phyloP scores from a whole-genome alignment of 139 green algal genomes.

The Closterium sp. region DNA sequence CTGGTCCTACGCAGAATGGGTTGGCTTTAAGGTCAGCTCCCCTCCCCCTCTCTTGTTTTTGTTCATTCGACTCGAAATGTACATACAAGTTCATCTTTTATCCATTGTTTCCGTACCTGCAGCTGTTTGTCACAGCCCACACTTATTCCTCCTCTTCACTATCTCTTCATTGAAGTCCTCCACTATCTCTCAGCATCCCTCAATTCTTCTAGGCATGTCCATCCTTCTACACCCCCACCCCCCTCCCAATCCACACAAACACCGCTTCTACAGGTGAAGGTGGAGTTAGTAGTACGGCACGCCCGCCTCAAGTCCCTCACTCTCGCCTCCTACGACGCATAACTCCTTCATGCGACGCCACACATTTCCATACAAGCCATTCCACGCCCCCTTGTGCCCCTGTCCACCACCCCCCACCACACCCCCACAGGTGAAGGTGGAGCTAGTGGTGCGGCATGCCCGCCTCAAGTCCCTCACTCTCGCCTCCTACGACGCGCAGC shows the following conservation, averaged over 20 bases:
- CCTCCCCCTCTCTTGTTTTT: not conserved
- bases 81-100: not conserved
- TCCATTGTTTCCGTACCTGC: not conserved
- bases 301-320: slow-evolving; percentile 25
- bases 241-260: not conserved
- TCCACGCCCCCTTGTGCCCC: not conserved
- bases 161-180: slow-evolving; percentile 5
- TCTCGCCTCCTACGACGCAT: not conserved
- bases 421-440: slow-evolving; percentile 20
- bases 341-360: not conserved
- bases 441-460: slow-evolving; percentile 4
- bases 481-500: not conserved
- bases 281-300: not conserved
- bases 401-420: not conserved
- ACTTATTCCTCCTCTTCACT: slow-evolving; percentile 11
- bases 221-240: not conserved
- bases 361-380: too few species aligned
- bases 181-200: not conserved
- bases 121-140: not conserved
- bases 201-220: not conserved
- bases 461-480: slow-evolving; percentile 18
- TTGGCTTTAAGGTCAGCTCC: slow-evolving; percentile 31
- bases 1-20: slow-evolving; percentile 44
- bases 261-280: slow-evolving; percentile 19
- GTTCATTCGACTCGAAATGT: too few species aligned